phyloP scores from a whole-genome alignment of 805 yeast species.

The Ogataea pini region DNA sequence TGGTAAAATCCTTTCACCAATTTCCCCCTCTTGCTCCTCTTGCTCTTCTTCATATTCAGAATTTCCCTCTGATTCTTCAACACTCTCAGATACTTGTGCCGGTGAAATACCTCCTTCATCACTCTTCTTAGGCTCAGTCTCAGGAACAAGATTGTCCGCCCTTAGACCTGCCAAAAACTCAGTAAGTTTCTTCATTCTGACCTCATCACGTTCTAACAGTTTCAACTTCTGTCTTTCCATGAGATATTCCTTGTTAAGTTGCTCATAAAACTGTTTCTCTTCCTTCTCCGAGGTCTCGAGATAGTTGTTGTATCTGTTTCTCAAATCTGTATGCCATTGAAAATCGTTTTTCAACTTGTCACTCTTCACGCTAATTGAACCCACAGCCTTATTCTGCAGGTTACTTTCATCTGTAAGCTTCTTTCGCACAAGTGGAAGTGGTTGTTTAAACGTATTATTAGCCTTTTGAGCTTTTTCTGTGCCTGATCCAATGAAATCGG shows the following conservation, averaged over 20 bases:
- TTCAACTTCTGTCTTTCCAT: constrained; percentile 20
- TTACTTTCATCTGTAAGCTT: neutral
- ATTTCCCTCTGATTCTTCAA: neutral
- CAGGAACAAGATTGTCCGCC: constrained; percentile 7
- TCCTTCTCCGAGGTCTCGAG: constrained; percentile 36
- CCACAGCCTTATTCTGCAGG: neutral
- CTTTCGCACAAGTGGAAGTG: no score
- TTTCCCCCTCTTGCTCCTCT: constrained; percentile 12
- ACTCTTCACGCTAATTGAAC: neutral
- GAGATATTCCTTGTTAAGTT: constrained; percentile 36
- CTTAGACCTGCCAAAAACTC: constrained; percentile 17
- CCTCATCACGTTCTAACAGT: constrained; percentile 21
- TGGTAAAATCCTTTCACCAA: constrained; percentile 3
- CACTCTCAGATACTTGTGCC: no score
- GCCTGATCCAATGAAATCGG: neutral
- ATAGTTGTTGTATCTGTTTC: constrained; percentile 34
- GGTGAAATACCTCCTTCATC: neutral
- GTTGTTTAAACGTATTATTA: neutral
- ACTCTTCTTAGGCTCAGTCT: constrained; percentile 3
- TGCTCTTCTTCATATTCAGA: constrained; percentile 7
- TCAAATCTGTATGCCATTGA: constrained; percentile 39
- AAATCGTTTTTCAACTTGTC: constrained; percentile 21
- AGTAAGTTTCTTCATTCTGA: constrained; percentile 20
- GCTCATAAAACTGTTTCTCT: constrained; percentile 39
- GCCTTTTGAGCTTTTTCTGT: neutral